Base-by-base conservation (phyloP, 148 eudicot genomes). In the Rhododendron mucronatum region DNA sequence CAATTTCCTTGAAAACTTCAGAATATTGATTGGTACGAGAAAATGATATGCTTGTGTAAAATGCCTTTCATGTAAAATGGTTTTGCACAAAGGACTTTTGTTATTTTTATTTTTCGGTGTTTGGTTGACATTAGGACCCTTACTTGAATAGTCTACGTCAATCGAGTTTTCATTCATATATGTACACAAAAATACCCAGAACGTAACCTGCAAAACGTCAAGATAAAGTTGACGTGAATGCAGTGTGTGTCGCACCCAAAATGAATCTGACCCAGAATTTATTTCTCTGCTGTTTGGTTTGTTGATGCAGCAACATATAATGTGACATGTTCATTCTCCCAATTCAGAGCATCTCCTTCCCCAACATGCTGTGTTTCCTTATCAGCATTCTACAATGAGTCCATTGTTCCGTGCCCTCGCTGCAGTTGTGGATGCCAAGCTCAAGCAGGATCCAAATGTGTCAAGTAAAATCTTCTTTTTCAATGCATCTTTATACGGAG, bases 361-460 rank as follows among this genome's bases (percentile, higher is more conserved):
- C 98, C 98, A 48, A 93, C 90, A 26, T 96, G 98, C 73, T 96
- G 98, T 80, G 98, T 96, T 78, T 96, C 98, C n/a, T 87, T 96
- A 74, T 96, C 98, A 48, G 90, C 98, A 18, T 96, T 96, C 88
- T 96, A 96, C 86, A 93, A 89, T 30, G 78, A 86, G 15, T 87
- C 93, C 26, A 93, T 94, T 57, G 87, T 94, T 15, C 87, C 88
- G 26, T 96, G 97, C 88, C 98, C 92, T 13, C 81, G 47, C 7
- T 94, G 98, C 73, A 93, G 94, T 47, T 96, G 98, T 81, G 94
- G 88, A 87, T 96, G 98, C 88, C 90, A 86, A 82, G 88, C 87
- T 67, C 93, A 91, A 84, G 89, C 91, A 0, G 91, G 91, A 67
- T 37, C 88, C 69, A 84, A 89, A 53, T 96, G 98, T 67, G 67